Evolutionary conservation across 176 grass and related monocot species (phyloP).

Genomic region (Aegilops bicornis): DNA sequence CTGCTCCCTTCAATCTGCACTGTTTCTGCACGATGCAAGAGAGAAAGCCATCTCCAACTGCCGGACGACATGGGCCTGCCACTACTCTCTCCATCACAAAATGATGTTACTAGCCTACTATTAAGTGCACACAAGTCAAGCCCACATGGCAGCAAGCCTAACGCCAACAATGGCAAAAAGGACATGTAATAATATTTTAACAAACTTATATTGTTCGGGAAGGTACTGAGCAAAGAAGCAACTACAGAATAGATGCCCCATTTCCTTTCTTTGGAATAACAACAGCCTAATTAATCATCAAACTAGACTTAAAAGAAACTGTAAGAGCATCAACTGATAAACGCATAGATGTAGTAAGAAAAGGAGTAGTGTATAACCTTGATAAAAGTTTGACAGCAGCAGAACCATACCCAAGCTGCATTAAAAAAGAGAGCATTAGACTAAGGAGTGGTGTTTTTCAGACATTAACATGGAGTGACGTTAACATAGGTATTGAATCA

Average conservation of each 20-base stretch:
- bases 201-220: not conserved
- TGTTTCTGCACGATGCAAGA: not conserved
- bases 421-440: not conserved
- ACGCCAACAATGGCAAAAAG: not conserved
- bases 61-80: not conserved
- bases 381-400: constrained; percentile 64
- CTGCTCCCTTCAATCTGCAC: not conserved
- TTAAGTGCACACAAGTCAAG: not conserved
- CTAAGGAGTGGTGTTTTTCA: not conserved
- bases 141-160: not conserved
- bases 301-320: not conserved
- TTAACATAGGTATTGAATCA: not conserved
- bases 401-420: constrained; percentile 86
- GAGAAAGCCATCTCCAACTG: not conserved
- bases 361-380: constrained; percentile 41
- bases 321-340: constrained; percentile 10
- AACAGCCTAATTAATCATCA: not conserved
- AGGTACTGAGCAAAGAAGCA: not conserved
- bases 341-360: not conserved
- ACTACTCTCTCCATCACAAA: not conserved
- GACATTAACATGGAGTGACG: not conserved
- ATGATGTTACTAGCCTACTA: not conserved
- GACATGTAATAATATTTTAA: not conserved
- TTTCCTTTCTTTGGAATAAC: not conserved
- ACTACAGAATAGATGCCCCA: not conserved